Conservation (phyloP, 768 basidiomycete species). For the Punctularia strigosozonata region DNA sequence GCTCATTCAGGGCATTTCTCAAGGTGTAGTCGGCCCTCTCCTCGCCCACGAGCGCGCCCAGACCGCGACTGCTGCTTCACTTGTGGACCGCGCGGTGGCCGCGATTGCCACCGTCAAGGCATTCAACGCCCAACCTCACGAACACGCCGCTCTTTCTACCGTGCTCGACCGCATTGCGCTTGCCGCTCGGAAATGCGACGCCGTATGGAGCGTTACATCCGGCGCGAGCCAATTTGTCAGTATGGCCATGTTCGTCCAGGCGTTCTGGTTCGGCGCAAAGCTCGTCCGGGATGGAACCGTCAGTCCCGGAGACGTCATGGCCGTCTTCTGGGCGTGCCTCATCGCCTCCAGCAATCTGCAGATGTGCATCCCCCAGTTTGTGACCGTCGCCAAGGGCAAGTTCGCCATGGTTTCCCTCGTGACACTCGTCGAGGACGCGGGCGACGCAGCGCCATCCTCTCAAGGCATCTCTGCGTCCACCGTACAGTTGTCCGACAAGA, state of each 20-base stretch:
- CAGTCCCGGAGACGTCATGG: constrained; percentile 73
- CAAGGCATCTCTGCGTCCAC: constrained; percentile 9
- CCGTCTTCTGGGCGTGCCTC: constrained; percentile 96
- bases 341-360: constrained; percentile 84
- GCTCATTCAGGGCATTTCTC: constrained; percentile 65
- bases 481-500: constrained; percentile 11
- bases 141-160: constrained; percentile 34
- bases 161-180: constrained; percentile 32
- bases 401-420: constrained; percentile 63
- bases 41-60: constrained; percentile 55
- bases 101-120: constrained; percentile 88
- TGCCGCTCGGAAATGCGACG: constrained; percentile 41
- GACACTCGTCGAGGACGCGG: constrained; percentile 37
- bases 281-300: constrained; percentile 72
- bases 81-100: constrained; percentile 64
- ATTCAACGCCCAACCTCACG: constrained; percentile 64
- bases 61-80: constrained; percentile 61
- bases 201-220: constrained; percentile 66
- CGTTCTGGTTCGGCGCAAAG: constrained; percentile 91
- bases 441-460: constrained; percentile 6
- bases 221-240: constrained; percentile 70
- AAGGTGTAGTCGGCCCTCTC: constrained; percentile 54
- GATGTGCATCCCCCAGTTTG: constrained; percentile 73
- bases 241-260: constrained; percentile 91
- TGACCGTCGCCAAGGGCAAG: constrained; percentile 74